Conservation (phyloP, 352 stramenopile species). For the Phytophthora macrochlamydospora region DNA sequence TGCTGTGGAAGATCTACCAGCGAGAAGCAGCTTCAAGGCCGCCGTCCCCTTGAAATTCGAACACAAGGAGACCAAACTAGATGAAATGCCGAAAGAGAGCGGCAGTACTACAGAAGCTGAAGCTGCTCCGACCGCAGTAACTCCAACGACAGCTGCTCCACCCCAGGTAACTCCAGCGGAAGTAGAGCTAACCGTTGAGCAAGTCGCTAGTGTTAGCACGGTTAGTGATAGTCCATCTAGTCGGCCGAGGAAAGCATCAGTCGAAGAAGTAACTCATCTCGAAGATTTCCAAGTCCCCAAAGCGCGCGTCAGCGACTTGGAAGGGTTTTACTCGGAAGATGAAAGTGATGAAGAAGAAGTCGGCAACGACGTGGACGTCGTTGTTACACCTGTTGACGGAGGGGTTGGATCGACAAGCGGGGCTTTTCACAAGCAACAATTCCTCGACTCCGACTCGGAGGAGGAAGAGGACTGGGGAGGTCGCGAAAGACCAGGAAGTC, state of each 20-base stretch:
- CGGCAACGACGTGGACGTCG: slow-evolving; percentile 61
- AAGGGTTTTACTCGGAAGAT: slow-evolving; percentile 83
- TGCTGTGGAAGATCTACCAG: slow-evolving; percentile 50
- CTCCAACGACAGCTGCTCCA: neutral
- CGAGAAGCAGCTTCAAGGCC: slow-evolving; percentile 39
- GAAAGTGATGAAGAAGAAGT: slow-evolving; percentile 56
- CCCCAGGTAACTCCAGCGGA: too few relatives aligned
- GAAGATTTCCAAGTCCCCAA: slow-evolving; percentile 83
- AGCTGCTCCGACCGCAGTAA: slow-evolving; percentile 1
- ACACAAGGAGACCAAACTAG: slow-evolving; percentile 38
- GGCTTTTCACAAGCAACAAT: slow-evolving; percentile 74
- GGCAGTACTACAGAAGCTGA: neutral
- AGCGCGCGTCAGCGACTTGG: slow-evolving; percentile 56
- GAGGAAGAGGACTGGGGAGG: slow-evolving; percentile 35
- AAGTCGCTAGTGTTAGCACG: too few relatives aligned
- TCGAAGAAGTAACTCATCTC: slow-evolving; percentile 55
- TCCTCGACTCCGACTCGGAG: slow-evolving; percentile 70
- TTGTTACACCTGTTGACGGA: slow-evolving; percentile 38
- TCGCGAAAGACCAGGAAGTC: slow-evolving; percentile 2
- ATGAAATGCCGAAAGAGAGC: slow-evolving; percentile 5
- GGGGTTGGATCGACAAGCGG: slow-evolving; percentile 25
- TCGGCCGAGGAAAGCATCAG: slow-evolving; percentile 20
- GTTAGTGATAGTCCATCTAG: neutral
- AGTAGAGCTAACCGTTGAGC: too few relatives aligned
- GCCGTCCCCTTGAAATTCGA: slow-evolving; percentile 50